Conservation (phyloP, 208 protist species). For the Trypanosoma congolense region DNA sequence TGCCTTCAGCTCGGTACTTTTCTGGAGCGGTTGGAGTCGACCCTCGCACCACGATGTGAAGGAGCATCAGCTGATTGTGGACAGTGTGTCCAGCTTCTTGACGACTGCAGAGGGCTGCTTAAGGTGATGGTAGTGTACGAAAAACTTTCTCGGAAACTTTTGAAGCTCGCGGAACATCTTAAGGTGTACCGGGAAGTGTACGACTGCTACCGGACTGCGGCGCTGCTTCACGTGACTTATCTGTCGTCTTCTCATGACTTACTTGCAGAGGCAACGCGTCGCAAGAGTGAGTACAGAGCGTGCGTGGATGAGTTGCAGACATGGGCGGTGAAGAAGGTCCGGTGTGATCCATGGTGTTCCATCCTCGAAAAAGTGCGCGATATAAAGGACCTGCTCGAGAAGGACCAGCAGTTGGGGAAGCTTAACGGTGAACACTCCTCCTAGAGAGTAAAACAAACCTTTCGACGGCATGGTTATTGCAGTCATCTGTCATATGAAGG, state of each 20-base stretch:
- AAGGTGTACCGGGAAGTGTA: slow-evolving; percentile 53
- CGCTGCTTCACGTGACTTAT: slow-evolving; percentile 78
- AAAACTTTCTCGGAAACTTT: slow-evolving; percentile 31
- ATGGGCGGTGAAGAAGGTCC: slow-evolving; percentile 61
- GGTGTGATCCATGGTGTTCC: slow-evolving; percentile 70
- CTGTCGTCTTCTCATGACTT: slow-evolving; percentile 42
- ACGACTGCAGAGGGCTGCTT: slow-evolving; percentile 8
- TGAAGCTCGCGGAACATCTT: slow-evolving; percentile 52
- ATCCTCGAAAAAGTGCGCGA: slow-evolving; percentile 71
- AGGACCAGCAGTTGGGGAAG: slow-evolving; percentile 28
- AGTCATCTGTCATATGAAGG: too few species aligned
- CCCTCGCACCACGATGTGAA: slow-evolving; percentile 2
- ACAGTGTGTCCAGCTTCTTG: slow-evolving; percentile 18
- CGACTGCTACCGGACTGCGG: slow-evolving; percentile 56
- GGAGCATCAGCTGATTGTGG: slow-evolving; percentile 1
- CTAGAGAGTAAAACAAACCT: too few species aligned
- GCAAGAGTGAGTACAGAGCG: slow-evolving; percentile 73
- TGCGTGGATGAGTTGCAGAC: slow-evolving; percentile 64
- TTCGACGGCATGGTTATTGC: too few species aligned
- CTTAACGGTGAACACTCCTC: not conserved
- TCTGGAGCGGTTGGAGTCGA: slow-evolving; percentile 18
- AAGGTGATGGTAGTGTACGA: slow-evolving; percentile 23
- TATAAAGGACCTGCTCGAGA: slow-evolving; percentile 62
- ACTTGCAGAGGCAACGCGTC: slow-evolving; percentile 51
- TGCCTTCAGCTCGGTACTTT: slow-evolving; percentile 36